Percentiles rank a stretch among this genome's conserved stretches.
phyloP scores from a whole-genome alignment of 306 rosid genomes.

The Lathyrus oleraceus region DNA sequence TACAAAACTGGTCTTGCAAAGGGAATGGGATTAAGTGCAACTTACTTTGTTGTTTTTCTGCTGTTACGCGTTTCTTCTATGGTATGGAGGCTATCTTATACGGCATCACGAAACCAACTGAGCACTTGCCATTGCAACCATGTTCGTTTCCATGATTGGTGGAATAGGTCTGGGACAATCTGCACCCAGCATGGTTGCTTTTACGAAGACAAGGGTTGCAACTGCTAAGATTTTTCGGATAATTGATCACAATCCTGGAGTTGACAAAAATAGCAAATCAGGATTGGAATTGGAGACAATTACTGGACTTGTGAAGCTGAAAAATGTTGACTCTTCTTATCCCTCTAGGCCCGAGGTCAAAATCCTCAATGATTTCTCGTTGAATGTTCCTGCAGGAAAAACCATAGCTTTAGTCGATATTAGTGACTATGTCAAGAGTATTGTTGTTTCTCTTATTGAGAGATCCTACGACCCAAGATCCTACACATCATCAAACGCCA shows the following conservation, averaged over 20 bases:
- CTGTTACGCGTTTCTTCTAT: slow-evolving; percentile 90
- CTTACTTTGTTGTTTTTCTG: slow-evolving; percentile 97
- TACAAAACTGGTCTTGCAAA: slow-evolving; percentile 88
- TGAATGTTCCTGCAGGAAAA: slow-evolving; percentile 90
- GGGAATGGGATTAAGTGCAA: slow-evolving; percentile 96
- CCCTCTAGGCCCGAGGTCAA: slow-evolving; percentile 88
- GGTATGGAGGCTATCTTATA: slow-evolving; percentile 97
- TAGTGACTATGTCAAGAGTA: slow-evolving; percentile 98
- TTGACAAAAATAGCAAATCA: slow-evolving; percentile 70
- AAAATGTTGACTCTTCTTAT: slow-evolving; percentile 78
- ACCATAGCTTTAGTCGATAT: slow-evolving; percentile 96
- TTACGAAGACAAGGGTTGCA: slow-evolving; percentile 92
- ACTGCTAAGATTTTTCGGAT: slow-evolving; percentile 80
- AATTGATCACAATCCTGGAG: slow-evolving; percentile 85
- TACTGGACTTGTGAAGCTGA: slow-evolving; percentile 81
- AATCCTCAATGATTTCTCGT: slow-evolving; percentile 67
- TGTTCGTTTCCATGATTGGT: slow-evolving; percentile 96
- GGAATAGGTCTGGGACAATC: slow-evolving; percentile 95
- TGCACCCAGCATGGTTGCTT: slow-evolving; percentile 94
- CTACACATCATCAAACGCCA: too few relatives aligned
- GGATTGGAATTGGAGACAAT: slow-evolving; percentile 77
- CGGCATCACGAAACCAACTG: slow-evolving; percentile 91
- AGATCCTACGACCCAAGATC: slow-evolving; percentile 94
- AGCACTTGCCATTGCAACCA: slow-evolving; percentile 96
- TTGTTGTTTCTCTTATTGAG: slow-evolving; percentile 92